Evolutionary conservation across 352 stramenopile genomes (phyloP).

Genomic region (Pythium utonaiense): DNA sequence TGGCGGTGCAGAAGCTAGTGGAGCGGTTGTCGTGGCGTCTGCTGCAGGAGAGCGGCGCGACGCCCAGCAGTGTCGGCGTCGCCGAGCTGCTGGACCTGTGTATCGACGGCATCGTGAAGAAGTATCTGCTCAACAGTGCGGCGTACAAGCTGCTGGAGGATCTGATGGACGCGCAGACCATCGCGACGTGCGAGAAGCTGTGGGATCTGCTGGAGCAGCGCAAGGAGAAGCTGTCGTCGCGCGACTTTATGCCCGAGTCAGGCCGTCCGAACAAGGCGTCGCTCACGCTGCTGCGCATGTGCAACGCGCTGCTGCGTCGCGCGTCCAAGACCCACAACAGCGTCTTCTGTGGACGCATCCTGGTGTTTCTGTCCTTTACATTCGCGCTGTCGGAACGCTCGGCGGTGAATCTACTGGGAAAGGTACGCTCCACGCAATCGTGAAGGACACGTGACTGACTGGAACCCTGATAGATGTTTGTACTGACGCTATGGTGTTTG

Average conservation of each 20-base stretch:
- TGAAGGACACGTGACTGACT: too few relatives aligned
- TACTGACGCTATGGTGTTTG: too few relatives aligned
- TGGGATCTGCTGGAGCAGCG: slow-evolving; percentile 80
- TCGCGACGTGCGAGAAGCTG: slow-evolving; percentile 81
- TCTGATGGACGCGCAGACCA: slow-evolving; percentile 84
- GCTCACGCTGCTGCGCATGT: slow-evolving; percentile 76
- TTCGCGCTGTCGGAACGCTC: slow-evolving; percentile 84
- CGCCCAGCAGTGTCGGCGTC: slow-evolving; percentile 52
- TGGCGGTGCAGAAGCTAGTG: slow-evolving; percentile 81
- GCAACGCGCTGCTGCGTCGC: slow-evolving; percentile 78
- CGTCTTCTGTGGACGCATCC: slow-evolving; percentile 86
- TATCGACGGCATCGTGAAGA: slow-evolving; percentile 66
- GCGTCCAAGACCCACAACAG: slow-evolving; percentile 88
- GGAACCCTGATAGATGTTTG: too few relatives aligned
- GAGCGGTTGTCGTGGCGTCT: slow-evolving; percentile 75
- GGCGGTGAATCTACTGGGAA: slow-evolving; percentile 77
- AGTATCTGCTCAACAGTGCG: slow-evolving; percentile 62
- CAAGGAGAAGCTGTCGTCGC: slow-evolving; percentile 68
- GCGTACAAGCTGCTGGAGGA: slow-evolving; percentile 86
- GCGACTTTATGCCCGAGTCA: slow-evolving; percentile 59
- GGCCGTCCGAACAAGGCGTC: slow-evolving; percentile 76
- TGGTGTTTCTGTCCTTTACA: slow-evolving; percentile 84
- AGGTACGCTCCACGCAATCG: too few relatives aligned
- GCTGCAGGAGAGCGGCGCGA: slow-evolving; percentile 53
- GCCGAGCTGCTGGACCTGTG: slow-evolving; percentile 75